Evolutionary conservation across 768 basidiomycete species (phyloP).

Genomic region (Lactarius quietus): DNA sequence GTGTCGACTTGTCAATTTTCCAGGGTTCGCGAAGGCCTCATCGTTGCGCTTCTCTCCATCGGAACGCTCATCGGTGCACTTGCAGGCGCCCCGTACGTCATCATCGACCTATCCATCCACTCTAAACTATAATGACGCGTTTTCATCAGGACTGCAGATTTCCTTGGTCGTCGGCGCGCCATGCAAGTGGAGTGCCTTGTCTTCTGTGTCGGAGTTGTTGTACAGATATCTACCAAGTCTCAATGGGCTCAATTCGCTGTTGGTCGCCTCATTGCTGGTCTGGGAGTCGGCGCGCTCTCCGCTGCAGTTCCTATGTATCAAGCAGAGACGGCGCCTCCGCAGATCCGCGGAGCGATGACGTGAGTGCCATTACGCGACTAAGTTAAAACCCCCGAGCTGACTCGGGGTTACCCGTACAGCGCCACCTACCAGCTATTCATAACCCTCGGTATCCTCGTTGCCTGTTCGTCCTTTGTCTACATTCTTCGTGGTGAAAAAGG

Average conservation of each 20-base stretch:
- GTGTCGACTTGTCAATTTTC: slow-evolving; percentile 49
- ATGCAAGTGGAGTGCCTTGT: slow-evolving; percentile 59
- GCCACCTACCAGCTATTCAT: slow-evolving; percentile 63
- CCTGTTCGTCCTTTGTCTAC: slow-evolving; percentile 44
- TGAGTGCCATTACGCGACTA: background rate
- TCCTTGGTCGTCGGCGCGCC: slow-evolving; percentile 61
- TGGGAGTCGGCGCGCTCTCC: slow-evolving; percentile 65
- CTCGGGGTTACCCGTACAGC: slow-evolving; percentile 10
- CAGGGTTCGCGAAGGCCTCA: slow-evolving; percentile 56
- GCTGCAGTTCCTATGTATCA: slow-evolving; percentile 61
- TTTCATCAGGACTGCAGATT: slow-evolving; percentile 51
- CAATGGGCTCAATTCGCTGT: slow-evolving; percentile 67
- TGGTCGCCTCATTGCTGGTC: slow-evolving; percentile 60
- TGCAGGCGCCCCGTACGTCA: slow-evolving; percentile 54
- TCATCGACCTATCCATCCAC: background rate
- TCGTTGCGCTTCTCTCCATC: slow-evolving; percentile 67
- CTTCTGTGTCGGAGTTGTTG: slow-evolving; percentile 57
- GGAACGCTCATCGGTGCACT: slow-evolving; percentile 65
- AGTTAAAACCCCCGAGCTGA: slow-evolving; percentile 32
- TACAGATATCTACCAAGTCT: slow-evolving; percentile 48
- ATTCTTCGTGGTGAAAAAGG: background rate
- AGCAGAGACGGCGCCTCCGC: slow-evolving; percentile 63
- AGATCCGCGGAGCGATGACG: slow-evolving; percentile 67
- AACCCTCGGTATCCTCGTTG: slow-evolving; percentile 65
- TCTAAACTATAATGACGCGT: slow-evolving; percentile 4